Base-by-base conservation (phyloP, 2,329 filamentous ascomycete genomes). In the Chaetomium sp. region DNA sequence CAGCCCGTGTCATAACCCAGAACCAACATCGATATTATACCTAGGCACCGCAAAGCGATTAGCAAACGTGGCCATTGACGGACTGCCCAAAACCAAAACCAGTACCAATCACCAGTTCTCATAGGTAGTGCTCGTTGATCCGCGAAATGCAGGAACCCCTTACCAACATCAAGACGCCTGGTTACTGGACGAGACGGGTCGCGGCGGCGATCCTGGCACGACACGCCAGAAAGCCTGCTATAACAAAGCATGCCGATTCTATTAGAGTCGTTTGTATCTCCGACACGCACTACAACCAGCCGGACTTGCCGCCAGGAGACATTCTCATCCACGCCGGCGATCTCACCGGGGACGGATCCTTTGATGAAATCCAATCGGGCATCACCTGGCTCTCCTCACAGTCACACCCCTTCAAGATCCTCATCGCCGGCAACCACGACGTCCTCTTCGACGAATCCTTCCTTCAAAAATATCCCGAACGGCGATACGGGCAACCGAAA, bases 291-390 rank as follows among this genome's bases (percentile, higher is more conserved):
- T 51, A 62, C 60, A 29, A 51, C 12, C 60, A 57, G 19, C 42
- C 54, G 2, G 45, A 13, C 1, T 27, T 83, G 9, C 79, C 79
- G 1, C 45, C 67, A 2, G 81, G 78, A 1, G 80, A 83, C 66
- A 70, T 83, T 1, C 75, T 83, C 16, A 74, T 83, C 57, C 80
- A 83, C 64, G 79, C 80, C 0, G 81, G 81, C 23, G 80, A 83
- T 65, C 74, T 83, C n/a, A 81, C 79, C 0, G 72, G 79, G 58
- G 73, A 74, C n/a, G 81, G 79, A n/a, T 76, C 78, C 0, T 72
- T 76, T 7, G 54, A 57, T 10, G 60, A 62, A 16, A 31, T 62
- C 3, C 60, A 62, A 12, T 72, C 73, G 2, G 68, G 75, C 12
- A 65, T 82, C 10, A 61, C 69, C n/a, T 84, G 81, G 82, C 70